These are phyloP conservation scores for Choanephora cucurbitarum DNA, from an alignment of 371 early-diverging fungal genomes.

Conservation along the genomic window DNA sequence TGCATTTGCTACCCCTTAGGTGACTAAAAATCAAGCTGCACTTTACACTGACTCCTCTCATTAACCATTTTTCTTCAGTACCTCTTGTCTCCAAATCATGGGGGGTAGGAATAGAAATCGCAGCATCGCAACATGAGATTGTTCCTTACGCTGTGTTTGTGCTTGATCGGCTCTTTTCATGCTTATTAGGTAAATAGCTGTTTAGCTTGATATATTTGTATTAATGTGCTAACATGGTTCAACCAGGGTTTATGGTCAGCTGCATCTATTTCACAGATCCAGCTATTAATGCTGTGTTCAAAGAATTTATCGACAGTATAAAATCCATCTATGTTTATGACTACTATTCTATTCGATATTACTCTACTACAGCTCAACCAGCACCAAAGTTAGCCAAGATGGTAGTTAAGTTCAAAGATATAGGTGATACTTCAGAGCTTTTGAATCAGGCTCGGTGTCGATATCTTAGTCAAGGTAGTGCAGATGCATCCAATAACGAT, in stretches of 20 bases:
- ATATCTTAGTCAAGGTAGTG: neutral
- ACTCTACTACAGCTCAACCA: neutral
- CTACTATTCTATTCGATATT: constrained; percentile 23
- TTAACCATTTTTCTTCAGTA: constrained; percentile 14
- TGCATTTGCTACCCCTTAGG: constrained; percentile 42
- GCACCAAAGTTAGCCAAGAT: constrained; percentile 4
- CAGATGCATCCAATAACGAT: too few relatives aligned
- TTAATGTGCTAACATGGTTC: neutral
- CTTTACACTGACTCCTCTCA: neutral
- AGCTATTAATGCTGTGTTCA: constrained; percentile 23
- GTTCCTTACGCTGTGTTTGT: constrained; percentile 31
- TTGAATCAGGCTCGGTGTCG: neutral
- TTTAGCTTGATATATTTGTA: too few relatives aligned
- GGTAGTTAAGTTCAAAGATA: neutral
- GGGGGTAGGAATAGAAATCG: constrained; percentile 36
- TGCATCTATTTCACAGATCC: constrained; percentile 44
- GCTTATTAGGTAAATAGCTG: constrained; percentile 33
- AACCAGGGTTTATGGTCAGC: constrained; percentile 35
- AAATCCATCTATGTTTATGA: constrained; percentile 37
- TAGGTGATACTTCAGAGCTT: neutral
- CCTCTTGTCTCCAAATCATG: constrained; percentile 39
- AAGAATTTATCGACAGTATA: constrained; percentile 6
- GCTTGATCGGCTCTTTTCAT: constrained; percentile 32
- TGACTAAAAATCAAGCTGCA: constrained; percentile 5
- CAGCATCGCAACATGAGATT: neutral